These are phyloP conservation scores for Fusarium verticillioides DNA, from an alignment of 2,329 filamentous ascomycete species.

Conservation along the genomic window DNA sequence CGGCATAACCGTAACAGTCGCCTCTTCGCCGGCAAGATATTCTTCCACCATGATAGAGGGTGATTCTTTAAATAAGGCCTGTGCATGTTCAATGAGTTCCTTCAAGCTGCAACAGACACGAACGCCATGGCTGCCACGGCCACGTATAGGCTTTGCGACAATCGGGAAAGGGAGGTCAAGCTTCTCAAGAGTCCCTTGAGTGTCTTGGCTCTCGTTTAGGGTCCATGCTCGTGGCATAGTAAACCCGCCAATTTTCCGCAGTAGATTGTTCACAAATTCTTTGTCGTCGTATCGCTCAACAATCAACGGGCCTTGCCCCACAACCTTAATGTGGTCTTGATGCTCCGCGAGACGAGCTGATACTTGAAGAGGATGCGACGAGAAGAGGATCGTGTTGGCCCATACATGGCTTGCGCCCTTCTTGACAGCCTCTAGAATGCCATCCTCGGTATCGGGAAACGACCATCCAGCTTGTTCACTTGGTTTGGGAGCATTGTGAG, in stretches of 20 bases:
- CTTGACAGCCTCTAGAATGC: conserved; percentile 47
- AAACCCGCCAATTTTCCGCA: conserved; percentile 52
- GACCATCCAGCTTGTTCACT: conserved; percentile 22
- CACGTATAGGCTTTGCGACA: conserved; percentile 34
- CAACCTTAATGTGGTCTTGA: conserved; percentile 49
- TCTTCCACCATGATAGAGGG: conserved; percentile 57
- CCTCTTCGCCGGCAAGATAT: conserved; percentile 60
- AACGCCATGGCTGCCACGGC: conserved; percentile 36
- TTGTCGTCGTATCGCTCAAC: conserved; percentile 64
- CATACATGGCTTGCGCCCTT: conserved; percentile 58
- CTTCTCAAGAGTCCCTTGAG: neutral
- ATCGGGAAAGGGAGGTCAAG: conserved; percentile 23
- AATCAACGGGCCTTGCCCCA: conserved; percentile 59
- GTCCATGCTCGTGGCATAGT: conserved; percentile 54
- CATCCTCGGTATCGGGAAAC: conserved; percentile 35
- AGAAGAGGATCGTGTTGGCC: conserved; percentile 63
- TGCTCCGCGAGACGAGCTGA: conserved; percentile 48
- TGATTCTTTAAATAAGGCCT: conserved; percentile 16
- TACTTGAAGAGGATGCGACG: conserved; percentile 58
- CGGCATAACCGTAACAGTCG: conserved; percentile 63
- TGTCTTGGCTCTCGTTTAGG: conserved; percentile 19
- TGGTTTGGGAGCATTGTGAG: conserved; percentile 10
- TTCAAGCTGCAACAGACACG: conserved; percentile 19
- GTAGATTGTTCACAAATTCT: conserved; percentile 56
- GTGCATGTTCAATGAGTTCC: conserved; percentile 19